Evolutionary conservation across 139 green algal genomes (phyloP), one percentile per base, ranked within the genome.

Genomic region (Pedinophyceae sp.): DNA sequence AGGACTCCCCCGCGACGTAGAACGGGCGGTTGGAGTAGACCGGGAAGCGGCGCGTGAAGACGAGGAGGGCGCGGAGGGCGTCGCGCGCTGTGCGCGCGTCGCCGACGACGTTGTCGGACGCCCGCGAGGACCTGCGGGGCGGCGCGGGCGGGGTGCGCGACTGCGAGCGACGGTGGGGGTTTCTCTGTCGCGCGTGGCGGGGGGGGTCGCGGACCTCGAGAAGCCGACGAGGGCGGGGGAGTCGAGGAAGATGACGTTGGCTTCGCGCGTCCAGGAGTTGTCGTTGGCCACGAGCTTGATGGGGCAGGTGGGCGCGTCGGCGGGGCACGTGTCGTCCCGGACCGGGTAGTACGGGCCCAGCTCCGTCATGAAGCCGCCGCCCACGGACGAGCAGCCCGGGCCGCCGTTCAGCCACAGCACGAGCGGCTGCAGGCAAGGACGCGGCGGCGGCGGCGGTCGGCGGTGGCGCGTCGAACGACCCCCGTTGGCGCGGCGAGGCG

Each of bases 361-460:
- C 43, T 69, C 62, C n/a, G 34, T 30, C 25, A 69, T 43, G 45
- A 50, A 50, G 29, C 58, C 64, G n/a, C 30, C 60, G n/a, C n/a
- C n/a, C 17, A 69, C 18, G 3, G 62, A 69, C 3, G 60, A 70
- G 29, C 62, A 69, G 15, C 62, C 62, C 5, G 62, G 62, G 2
- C 62, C 62, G 28, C 57, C 57, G 38, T 64, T 64, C 3, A 64
- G 50, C 49, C 49, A 55, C 13, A 55, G 25, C 7, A 39, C 18
- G 13, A 55, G 13, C n/a, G 49, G 49, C 16, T n/a, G n/a, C n/a
- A n/a, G n/a, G n/a, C n/a, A n/a, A n/a, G n/a, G n/a, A n/a, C n/a
- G n/a, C n/a, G n/a, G n/a, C n/a, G n/a, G n/a, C n/a, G n/a, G n/a
- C n/a, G n/a, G n/a, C n/a, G n/a, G n/a, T n/a, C n/a, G n/a, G n/a